Conservation (phyloP, 208 protist species). For the Kentomonas sorsogonicus region DNA sequence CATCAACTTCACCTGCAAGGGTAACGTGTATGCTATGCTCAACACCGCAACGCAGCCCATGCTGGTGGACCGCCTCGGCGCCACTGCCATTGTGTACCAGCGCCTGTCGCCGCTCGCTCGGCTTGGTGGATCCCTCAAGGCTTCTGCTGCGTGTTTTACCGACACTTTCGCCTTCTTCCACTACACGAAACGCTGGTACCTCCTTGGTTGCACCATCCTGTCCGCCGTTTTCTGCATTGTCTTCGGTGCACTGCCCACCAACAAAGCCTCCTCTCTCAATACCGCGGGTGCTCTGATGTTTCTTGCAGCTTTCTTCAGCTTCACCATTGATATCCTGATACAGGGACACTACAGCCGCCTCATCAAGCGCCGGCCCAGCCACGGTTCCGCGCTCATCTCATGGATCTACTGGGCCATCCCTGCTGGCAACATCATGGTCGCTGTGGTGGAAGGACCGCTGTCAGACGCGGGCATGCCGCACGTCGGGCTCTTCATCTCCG, state of each 20-base stretch:
- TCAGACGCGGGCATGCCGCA: conserved; percentile 21
- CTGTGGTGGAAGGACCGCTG: conserved; percentile 23
- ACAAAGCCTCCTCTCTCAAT: conserved; percentile 14
- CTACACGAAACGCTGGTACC: conserved; percentile 41
- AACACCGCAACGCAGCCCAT: no score
- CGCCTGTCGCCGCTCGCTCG: no score
- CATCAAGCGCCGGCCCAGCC: conserved; percentile 21
- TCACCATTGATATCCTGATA: conserved; percentile 30
- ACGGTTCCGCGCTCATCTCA: conserved; percentile 24
- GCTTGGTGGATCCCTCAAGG: no score
- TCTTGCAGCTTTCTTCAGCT: conserved; percentile 20
- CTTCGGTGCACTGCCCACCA: conserved; percentile 20
- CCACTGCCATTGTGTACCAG: no score
- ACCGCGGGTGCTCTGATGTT: conserved; percentile 15
- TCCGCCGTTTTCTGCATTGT: conserved; percentile 18
- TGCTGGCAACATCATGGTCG: conserved; percentile 17
- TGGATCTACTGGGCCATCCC: conserved; percentile 39
- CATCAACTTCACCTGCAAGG: no score
- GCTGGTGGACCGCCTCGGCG: no score
- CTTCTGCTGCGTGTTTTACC: no score
- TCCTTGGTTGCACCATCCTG: conserved; percentile 17
- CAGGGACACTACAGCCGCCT: conserved; percentile 44
- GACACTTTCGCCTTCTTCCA: conserved; percentile 32
- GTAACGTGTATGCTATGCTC: no score
- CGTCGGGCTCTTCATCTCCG: conserved; percentile 21